These are phyloP conservation scores for Vigna trinervia DNA, from an alignment of 306 rosid species.

Conservation along the genomic window DNA sequence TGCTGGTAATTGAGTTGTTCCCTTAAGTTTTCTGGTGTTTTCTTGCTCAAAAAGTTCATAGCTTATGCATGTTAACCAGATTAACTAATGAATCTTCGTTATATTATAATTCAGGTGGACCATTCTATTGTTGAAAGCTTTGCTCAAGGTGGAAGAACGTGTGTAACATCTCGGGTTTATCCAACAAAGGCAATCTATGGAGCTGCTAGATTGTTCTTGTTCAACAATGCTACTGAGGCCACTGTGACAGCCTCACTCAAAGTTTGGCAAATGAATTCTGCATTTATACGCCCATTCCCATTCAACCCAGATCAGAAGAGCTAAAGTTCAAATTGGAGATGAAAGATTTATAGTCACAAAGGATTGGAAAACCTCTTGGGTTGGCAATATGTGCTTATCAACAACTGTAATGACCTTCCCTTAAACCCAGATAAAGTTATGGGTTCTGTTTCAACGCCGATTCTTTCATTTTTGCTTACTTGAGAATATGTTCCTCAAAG, in stretches of 20 bases:
- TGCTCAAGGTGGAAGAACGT: conserved; percentile 90
- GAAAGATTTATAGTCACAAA: neutral
- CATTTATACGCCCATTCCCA: conserved; percentile 79
- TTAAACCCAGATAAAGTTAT: neutral
- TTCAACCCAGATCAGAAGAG: conserved; percentile 48
- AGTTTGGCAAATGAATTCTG: conserved; percentile 96
- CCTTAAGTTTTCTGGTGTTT: neutral
- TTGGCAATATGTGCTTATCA: conserved; percentile 1
- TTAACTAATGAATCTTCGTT: neutral
- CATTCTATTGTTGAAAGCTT: conserved; percentile 92
- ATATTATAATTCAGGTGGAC: conserved; percentile 66
- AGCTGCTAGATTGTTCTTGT: conserved; percentile 72
- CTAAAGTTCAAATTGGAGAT: neutral
- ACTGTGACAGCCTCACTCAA: conserved; percentile 69
- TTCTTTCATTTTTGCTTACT: conserved; percentile 26
- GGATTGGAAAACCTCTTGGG: neutral
- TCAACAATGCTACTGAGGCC: conserved; percentile 84
- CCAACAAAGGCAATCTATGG: conserved; percentile 94
- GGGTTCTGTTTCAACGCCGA: conserved; percentile 11
- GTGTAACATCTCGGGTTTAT: conserved; percentile 77
- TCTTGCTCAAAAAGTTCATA: neutral
- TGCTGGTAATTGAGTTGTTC: conserved; percentile 63
- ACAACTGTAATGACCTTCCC: neutral
- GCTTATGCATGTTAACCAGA: neutral
- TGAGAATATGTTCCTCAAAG: conserved; percentile 22